phyloP scores from a whole-genome alignment of 2,329 filamentous ascomycete species.

The Parasarocladium wereldwijsianum region DNA sequence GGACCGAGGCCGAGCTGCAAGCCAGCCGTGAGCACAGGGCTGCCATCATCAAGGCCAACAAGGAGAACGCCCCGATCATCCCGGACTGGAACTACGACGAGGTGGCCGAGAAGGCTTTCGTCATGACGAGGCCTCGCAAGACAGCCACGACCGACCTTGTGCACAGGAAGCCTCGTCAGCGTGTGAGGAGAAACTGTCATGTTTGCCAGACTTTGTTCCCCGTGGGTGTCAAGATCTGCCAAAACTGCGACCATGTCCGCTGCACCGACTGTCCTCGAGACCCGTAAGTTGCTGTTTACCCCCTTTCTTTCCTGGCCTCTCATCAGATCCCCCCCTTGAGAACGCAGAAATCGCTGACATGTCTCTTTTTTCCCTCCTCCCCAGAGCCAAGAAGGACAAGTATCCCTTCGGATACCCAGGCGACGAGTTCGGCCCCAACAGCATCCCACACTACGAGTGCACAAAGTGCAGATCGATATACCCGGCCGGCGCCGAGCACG shows the following conservation, averaged over 20 bases:
- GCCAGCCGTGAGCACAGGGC: slow-evolving; percentile 36
- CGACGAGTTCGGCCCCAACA: slow-evolving; percentile 39
- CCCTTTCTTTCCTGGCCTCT: neutral
- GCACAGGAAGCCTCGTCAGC: slow-evolving; percentile 56
- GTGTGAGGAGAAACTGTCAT: slow-evolving; percentile 64
- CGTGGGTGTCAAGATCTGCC: slow-evolving; percentile 45
- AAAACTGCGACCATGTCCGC: slow-evolving; percentile 53
- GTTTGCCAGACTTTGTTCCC: slow-evolving; percentile 52
- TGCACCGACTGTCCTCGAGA: slow-evolving; percentile 72
- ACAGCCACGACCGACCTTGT: slow-evolving; percentile 57
- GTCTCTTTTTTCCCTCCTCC: slow-evolving; percentile 4
- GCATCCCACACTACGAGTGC: slow-evolving; percentile 42
- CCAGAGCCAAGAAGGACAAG: slow-evolving; percentile 50
- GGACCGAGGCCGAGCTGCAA: slow-evolving; percentile 37
- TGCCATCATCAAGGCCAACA: slow-evolving; percentile 35
- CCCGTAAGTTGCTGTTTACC: slow-evolving; percentile 41
- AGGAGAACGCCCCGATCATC: slow-evolving; percentile 39
- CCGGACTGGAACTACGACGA: slow-evolving; percentile 31
- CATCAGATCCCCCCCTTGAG: neutral
- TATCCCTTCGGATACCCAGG: slow-evolving; percentile 58
- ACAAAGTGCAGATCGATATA: slow-evolving; percentile 48
- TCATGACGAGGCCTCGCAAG: slow-evolving; percentile 49
- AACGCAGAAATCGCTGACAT: slow-evolving; percentile 4
- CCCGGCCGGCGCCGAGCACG: slow-evolving; percentile 31
- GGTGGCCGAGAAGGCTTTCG: slow-evolving; percentile 28